Percentiles rank a stretch among this genome's conserved stretches.
Conservation (phyloP, 805 yeast genomes). For the Candida piceae region DNA sequence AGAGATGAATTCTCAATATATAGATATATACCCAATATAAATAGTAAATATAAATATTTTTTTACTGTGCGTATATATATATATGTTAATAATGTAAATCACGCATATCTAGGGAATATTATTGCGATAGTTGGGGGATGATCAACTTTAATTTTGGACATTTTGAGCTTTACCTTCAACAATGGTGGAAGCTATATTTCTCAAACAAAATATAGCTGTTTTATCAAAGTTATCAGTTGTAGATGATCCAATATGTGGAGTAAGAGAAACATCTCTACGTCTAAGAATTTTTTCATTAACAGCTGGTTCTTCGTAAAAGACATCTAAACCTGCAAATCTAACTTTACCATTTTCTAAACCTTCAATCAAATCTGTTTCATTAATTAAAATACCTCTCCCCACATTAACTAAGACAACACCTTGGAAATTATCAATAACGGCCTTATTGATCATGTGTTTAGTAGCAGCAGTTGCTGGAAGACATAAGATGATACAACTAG, state of each 20-base stretch:
- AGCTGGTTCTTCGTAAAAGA: slow-evolving; percentile 58
- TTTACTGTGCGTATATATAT: neutral
- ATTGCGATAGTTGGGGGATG: too few species aligned
- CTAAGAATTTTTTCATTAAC: slow-evolving; percentile 44
- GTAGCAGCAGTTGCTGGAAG: slow-evolving; percentile 64
- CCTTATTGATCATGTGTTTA: slow-evolving; percentile 44
- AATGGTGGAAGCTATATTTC: slow-evolving; percentile 46
- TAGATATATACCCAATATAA: too few species aligned
- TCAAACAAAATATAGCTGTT: slow-evolving; percentile 49
- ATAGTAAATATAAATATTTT: neutral
- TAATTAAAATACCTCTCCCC: slow-evolving; percentile 68
- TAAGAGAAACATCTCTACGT: slow-evolving; percentile 58
- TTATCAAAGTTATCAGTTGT: slow-evolving; percentile 50
- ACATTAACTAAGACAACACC: slow-evolving; percentile 66
- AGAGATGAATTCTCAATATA: too few species aligned
- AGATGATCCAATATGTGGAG: slow-evolving; percentile 73
- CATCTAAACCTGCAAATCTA: slow-evolving; percentile 68
- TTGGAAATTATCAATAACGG: slow-evolving; percentile 40
- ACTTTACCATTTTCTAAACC: slow-evolving; percentile 59
- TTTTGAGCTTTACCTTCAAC: slow-evolving; percentile 26
- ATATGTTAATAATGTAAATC: too few species aligned
- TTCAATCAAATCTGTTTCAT: slow-evolving; percentile 58
- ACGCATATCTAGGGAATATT: too few species aligned
- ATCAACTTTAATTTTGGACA: slow-evolving; percentile 19
- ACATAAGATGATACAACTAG: slow-evolving; percentile 59